Evolutionary conservation across 495 filamentous ascomycete genomes (phyloP), one percentile per base, ranked within the genome.

Genomic region (Penicillium arizonense): DNA sequence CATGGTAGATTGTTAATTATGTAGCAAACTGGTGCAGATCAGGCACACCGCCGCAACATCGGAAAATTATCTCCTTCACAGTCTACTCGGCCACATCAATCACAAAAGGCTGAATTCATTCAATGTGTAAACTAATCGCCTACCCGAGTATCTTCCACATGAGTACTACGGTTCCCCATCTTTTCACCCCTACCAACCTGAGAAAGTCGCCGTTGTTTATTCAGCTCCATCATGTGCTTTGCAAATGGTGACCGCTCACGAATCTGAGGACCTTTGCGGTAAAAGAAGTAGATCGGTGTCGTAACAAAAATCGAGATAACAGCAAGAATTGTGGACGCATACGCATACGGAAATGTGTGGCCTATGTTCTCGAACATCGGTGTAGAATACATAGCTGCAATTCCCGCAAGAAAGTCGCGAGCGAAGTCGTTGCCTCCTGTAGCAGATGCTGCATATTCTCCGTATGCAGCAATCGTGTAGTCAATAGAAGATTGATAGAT

Each of bases 401-500:
- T 56, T 10, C 70, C 70, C 0, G 69, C 67, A 2, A 73, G 59
- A 37, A 73, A 65, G 44, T 73, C 70, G 2, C 70, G 58, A 3
- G 70, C 65, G 8, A 70, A 56, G 5, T 74, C 82, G 56, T 86
- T 86, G 4, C 82, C 82, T 18, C 86, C 87, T 4, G 87, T 88
- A 0, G 87, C 87, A 0, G 86, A 89, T 4, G 87, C 84, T 5
- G 85, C 81, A 64, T 87, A 89, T 4, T 82, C 83, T 0, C 86
- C 87, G 62, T 90, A 89, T 3, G 83, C 79, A 47, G 77, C 81
- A 24, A 89, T 79, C 84, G 87, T 89, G 68, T 90, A 90, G 62
- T 90, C 86, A 56, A 89, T 87, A 0, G 87, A 87, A 16, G 83
- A 84, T 84, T 87, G 87, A 67, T 85, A 86, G 53, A 86, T 84